These are phyloP conservation scores for Neofusicoccum ribis DNA, from an alignment of 2,329 filamentous ascomycete genomes.

Conservation along the genomic window DNA sequence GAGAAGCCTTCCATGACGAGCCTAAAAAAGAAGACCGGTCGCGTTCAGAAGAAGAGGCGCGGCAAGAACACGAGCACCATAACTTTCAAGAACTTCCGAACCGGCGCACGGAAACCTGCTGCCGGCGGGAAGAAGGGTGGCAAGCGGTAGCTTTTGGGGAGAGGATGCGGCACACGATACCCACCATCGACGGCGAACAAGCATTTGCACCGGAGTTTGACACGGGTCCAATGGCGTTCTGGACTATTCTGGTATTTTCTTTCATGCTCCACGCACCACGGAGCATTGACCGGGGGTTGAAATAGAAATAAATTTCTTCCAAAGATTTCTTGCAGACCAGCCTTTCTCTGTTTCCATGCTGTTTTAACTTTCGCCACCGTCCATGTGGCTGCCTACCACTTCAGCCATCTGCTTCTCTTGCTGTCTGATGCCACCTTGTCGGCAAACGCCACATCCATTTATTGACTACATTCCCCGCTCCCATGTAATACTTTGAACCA, in stretches of 20 bases:
- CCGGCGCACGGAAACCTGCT: constrained; percentile 14
- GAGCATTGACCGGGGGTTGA: not conserved
- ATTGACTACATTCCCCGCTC: not conserved
- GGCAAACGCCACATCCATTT: not conserved
- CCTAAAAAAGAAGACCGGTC: constrained; percentile 35
- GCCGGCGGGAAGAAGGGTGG: constrained; percentile 13
- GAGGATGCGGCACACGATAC: constrained; percentile 4
- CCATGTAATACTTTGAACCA: not conserved
- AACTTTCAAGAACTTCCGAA: constrained; percentile 31
- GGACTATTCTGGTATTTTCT: constrained; percentile 7
- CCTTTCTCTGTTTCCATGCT: not conserved
- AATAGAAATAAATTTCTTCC: not conserved
- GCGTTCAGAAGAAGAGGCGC: constrained; percentile 35
- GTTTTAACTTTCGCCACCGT: not conserved
- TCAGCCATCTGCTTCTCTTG: not conserved
- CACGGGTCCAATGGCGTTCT: not conserved
- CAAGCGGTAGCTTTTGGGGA: constrained; percentile 7
- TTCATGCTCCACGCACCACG: not conserved
- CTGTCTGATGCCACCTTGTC: not conserved
- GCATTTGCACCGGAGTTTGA: constrained; percentile 10
- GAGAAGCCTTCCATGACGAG: constrained; percentile 23
- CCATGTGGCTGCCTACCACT: not conserved
- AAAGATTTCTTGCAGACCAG: no score
- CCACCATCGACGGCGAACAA: not conserved
- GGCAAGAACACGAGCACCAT: constrained; percentile 42